Conservation (phyloP, 495 filamentous ascomycete species). For the Hypoxylon crocopeplum region DNA sequence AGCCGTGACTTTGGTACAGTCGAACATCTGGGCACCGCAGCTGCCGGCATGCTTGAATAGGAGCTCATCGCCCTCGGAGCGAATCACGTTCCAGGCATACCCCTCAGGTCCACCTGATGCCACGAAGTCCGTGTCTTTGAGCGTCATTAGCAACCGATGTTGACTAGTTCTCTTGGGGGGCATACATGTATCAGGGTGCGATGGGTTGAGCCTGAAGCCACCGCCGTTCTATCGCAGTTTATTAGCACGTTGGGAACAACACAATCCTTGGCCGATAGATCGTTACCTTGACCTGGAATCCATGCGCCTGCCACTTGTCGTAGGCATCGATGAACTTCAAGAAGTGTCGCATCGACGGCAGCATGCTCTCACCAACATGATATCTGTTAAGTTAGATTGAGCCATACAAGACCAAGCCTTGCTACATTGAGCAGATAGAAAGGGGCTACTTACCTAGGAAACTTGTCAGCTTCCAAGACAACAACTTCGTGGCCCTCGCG, state of each 20-base stretch:
- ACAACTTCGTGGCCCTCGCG: conserved; percentile 53
- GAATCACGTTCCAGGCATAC: conserved; percentile 61
- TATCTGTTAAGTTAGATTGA: conserved; percentile 43
- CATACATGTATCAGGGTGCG: conserved; percentile 45
- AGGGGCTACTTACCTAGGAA: conserved; percentile 46
- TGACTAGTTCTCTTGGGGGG: neutral
- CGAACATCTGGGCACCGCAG: conserved; percentile 55
- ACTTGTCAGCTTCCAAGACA: conserved; percentile 54
- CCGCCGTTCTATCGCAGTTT: conserved; percentile 47
- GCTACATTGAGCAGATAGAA: no score
- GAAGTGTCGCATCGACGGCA: conserved; percentile 56
- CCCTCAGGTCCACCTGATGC: conserved; percentile 49
- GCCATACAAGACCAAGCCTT: no score
- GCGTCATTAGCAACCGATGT: neutral
- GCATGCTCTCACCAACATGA: conserved; percentile 58
- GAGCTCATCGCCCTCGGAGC: conserved; percentile 59
- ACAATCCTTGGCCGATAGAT: neutral
- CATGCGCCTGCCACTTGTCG: conserved; percentile 48
- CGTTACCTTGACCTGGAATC: conserved; percentile 55
- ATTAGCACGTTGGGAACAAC: neutral
- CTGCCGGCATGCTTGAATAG: conserved; percentile 58
- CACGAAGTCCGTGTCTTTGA: conserved; percentile 56
- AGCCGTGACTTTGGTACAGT: conserved; percentile 50
- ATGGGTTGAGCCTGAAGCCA: conserved; percentile 51
- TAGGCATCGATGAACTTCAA: conserved; percentile 58